phyloP scores from a whole-genome alignment of 108 stramenopile species.

The Mayamaea pseudoterrestris region DNA sequence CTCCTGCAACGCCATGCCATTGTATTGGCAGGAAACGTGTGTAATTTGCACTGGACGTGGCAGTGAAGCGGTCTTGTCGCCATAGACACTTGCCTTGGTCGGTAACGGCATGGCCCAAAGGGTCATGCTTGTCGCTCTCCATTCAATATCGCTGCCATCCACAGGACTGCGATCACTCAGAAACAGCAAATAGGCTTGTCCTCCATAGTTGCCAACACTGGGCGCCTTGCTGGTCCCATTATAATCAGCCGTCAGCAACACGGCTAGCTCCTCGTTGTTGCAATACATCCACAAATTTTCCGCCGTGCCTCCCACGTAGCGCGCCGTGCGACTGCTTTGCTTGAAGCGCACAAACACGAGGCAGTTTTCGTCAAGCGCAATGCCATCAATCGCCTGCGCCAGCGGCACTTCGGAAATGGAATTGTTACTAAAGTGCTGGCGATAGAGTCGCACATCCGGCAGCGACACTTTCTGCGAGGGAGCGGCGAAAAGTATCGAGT shows the following conservation, averaged over 20 bases:
- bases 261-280: constrained; percentile 17
- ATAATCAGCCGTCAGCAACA: constrained; percentile 23
- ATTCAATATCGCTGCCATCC: constrained; percentile 3
- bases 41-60: constrained; percentile 27
- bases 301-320: constrained; percentile 58
- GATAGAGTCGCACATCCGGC: constrained; percentile 44
- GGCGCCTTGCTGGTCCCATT: constrained; percentile 54
- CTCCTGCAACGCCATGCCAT: constrained; percentile 39
- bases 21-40: constrained; percentile 38
- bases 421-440: too few relatives aligned
- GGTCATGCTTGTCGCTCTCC: constrained; percentile 47
- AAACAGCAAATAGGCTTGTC: constrained; percentile 28
- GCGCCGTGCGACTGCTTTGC: constrained; percentile 36
- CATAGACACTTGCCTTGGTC: constrained; percentile 6
- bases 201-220: constrained; percentile 14
- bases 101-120: constrained; percentile 43
- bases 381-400: constrained; percentile 48
- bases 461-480: constrained; percentile 28
- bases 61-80: background rate
- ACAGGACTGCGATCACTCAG: constrained; percentile 35
- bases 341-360: constrained; percentile 49
- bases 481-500: constrained; percentile 36
- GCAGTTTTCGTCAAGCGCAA: constrained; percentile 25
- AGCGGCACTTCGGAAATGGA: constrained; percentile 46
- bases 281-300: constrained; percentile 56